A percentile compares a stretch with the other conserved stretches of the same genome.
These are phyloP conservation scores for Fraxinus dipetala DNA, from an alignment of 305 asterid species.

Conservation along the genomic window DNA sequence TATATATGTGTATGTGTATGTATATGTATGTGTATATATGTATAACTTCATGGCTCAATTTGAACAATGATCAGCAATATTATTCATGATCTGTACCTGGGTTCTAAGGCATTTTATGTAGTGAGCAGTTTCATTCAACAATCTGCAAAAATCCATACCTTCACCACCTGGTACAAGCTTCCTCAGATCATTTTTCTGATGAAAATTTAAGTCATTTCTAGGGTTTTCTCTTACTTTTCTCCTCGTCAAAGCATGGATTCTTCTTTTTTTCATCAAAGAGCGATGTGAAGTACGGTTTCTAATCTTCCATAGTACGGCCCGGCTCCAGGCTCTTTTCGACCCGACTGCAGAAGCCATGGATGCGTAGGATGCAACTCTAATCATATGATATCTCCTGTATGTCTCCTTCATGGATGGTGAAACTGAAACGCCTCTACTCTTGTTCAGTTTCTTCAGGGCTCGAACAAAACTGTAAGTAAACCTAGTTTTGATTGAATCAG, in stretches of 20 bases:
- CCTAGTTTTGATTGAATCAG: slow-evolving; percentile 44
- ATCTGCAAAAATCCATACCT: slow-evolving; percentile 45
- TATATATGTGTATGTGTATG: not conserved
- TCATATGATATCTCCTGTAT: slow-evolving; percentile 31
- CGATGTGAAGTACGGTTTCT: slow-evolving; percentile 19
- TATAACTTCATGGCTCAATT: slow-evolving; percentile 7
- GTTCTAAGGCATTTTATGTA: slow-evolving; percentile 65
- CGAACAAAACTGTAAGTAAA: slow-evolving; percentile 48
- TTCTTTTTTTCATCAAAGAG: not conserved
- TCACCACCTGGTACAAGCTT: slow-evolving; percentile 66
- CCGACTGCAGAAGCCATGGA: slow-evolving; percentile 80
- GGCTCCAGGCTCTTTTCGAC: slow-evolving; percentile 63
- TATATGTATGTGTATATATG: not conserved
- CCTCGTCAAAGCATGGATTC: slow-evolving; percentile 1
- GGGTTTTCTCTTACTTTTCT: slow-evolving; percentile 32
- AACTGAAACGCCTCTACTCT: not conserved
- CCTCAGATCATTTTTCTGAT: slow-evolving; percentile 40
- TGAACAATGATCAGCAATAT: slow-evolving; percentile 39
- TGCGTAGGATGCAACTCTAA: slow-evolving; percentile 52
- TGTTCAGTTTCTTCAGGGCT: slow-evolving; percentile 50
- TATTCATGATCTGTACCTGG: slow-evolving; percentile 75
- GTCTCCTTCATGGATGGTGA: slow-evolving; percentile 20
- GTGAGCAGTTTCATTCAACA: slow-evolving; percentile 70
- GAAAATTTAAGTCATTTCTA: slow-evolving; percentile 24
- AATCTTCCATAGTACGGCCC: slow-evolving; percentile 52